phyloP scores from a whole-genome alignment of 352 stramenopile genomes.

The Phytophthora sp. region DNA sequence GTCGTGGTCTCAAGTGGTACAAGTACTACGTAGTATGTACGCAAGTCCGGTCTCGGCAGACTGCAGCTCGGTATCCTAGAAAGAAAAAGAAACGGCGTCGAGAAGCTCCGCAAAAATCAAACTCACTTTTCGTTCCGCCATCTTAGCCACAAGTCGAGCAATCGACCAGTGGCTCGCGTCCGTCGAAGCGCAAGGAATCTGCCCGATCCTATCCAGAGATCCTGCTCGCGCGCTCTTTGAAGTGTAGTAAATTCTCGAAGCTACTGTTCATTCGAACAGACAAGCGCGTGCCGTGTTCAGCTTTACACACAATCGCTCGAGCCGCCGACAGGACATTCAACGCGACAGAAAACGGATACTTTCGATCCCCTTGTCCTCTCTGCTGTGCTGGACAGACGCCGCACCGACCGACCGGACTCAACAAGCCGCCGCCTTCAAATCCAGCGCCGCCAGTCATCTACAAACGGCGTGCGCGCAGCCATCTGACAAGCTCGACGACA shows the following conservation, averaged over 20 bases:
- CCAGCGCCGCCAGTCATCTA: slow-evolving; percentile 37
- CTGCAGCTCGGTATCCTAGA: slow-evolving; percentile 5
- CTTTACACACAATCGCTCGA: slow-evolving; percentile 7
- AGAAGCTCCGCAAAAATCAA: neutral
- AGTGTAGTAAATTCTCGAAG: slow-evolving; percentile 9
- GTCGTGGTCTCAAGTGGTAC: slow-evolving; percentile 21
- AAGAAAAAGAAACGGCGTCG: slow-evolving; percentile 14
- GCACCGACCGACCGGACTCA: slow-evolving; percentile 38
- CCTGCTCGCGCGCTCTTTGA: slow-evolving; percentile 22
- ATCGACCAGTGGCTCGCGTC: no score
- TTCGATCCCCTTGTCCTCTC: slow-evolving; percentile 36
- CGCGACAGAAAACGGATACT: slow-evolving; percentile 37
- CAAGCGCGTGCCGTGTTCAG: neutral
- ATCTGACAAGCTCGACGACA: slow-evolving; percentile 27
- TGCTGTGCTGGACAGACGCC: slow-evolving; percentile 34
- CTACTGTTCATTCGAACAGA: slow-evolving; percentile 21
- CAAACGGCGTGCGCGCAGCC: slow-evolving; percentile 22
- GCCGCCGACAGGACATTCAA: slow-evolving; percentile 5
- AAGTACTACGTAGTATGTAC: no score
- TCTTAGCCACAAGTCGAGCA: neutral
- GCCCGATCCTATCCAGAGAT: slow-evolving; percentile 19
- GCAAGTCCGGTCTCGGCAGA: slow-evolving; percentile 5
- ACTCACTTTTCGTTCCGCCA: slow-evolving; percentile 11
- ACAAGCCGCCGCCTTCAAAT: slow-evolving; percentile 42
- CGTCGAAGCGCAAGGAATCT: slow-evolving; percentile 18